Evolutionary conservation across 352 stramenopile species (phyloP).

Genomic region (Phytophthora idaei): DNA sequence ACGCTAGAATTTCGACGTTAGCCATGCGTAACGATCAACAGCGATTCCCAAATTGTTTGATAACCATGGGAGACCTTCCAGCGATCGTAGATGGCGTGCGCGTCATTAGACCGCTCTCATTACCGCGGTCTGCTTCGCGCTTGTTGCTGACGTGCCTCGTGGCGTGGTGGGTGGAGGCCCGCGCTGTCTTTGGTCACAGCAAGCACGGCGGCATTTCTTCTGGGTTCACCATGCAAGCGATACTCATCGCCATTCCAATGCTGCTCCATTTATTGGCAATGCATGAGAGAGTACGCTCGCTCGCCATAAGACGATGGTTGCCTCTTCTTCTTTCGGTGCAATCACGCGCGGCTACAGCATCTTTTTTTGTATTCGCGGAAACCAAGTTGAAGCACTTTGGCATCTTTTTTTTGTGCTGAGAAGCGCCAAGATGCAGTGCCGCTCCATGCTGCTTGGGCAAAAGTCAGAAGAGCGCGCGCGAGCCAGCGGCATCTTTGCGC

Average conservation of each 20-base stretch:
- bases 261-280: slow-evolving; percentile 2
- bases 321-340: slow-evolving; percentile 23
- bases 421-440: slow-evolving; percentile 4
- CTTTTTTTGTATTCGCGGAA: slow-evolving; percentile 9
- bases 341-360: slow-evolving; percentile 18
- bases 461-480: slow-evolving; percentile 21
- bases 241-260: slow-evolving; percentile 19
- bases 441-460: slow-evolving; percentile 13
- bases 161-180: slow-evolving; percentile 30
- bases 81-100: slow-evolving; percentile 31
- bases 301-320: not conserved
- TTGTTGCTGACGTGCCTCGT: slow-evolving; percentile 29
- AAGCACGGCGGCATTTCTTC: slow-evolving; percentile 8
- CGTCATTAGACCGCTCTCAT: slow-evolving; percentile 10
- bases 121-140: slow-evolving; percentile 15
- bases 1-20: slow-evolving; percentile 3
- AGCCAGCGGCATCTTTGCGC: slow-evolving; percentile 18
- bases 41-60: slow-evolving; percentile 29
- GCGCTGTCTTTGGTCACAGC: slow-evolving; percentile 18
- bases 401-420: slow-evolving; percentile 11
- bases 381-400: slow-evolving; percentile 17
- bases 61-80: slow-evolving; percentile 28
- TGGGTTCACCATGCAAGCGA: slow-evolving; percentile 10
- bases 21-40: slow-evolving; percentile 21
- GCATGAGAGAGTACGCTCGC: not conserved